Evolutionary conservation across 1,139 yeast species (phyloP), one percentile per base, ranked within the genome.

Genomic region (Casaregolazyma suthepensis): DNA sequence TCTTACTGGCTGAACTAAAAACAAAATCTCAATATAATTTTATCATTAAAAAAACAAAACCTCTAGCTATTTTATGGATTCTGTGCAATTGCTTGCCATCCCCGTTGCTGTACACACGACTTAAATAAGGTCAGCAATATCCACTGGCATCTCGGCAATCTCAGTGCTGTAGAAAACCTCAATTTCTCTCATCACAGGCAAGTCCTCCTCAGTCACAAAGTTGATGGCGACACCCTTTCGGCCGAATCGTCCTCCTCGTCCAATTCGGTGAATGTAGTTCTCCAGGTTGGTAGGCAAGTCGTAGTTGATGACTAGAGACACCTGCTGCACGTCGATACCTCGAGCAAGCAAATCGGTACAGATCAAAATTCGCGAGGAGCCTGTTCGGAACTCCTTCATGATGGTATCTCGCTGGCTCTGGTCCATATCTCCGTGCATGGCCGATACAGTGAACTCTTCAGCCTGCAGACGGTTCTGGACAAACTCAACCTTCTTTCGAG

Each of bases 201-300:
- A 89, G 73, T 93, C 98, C 66, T 85, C 84, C 68, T 80, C 82
- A 64, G 98, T 90, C 73, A 91, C 95, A 68, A 93, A 87, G 85
- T 93, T 93, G 82, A 93, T 90, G 69, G 99, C 98, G 72, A 91
- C 96, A 85, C 99, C 99, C 85, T 93, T 93, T 79, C 99, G 85
- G 81, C 99, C 99, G 81, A 93, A 93, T 81, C 99, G 93, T 80
- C 99, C 99, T 81, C 96, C 96, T 82, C 99, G 88, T 83, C 99
- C 99, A 70, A 93, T 93, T 85, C 99, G 87, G 82, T 93, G 99
- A 72, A 93, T 89, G 76, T 93, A 93, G 86, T 93, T 91, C 79
- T 93, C 98, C 76, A 90, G 87, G 85, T 91, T 89, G 71, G 90
- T 80, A 68, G 99, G 99, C 75, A 93, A 81, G 75, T 93, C 99